These are phyloP conservation scores for Naegleria fowleri DNA, from an alignment of 208 protist genomes.

Conservation along the genomic window DNA sequence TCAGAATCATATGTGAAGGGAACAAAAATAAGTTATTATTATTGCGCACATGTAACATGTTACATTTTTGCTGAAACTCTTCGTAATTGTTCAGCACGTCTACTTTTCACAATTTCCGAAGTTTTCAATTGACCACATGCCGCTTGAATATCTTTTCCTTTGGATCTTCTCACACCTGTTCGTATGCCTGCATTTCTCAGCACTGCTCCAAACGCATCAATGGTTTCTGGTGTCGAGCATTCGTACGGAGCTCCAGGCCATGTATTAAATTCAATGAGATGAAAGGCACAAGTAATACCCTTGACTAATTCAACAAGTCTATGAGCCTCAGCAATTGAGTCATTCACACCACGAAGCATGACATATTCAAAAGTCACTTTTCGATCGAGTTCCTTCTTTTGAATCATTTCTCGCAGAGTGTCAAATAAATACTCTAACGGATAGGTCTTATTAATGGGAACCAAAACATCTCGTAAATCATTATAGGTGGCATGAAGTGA, in stretches of 20 bases:
- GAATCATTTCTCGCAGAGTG: background rate
- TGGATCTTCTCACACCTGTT: background rate
- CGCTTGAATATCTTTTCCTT: conserved; percentile 1
- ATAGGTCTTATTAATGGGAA: conserved; percentile 10
- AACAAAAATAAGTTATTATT: too few species aligned
- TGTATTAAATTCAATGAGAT: conserved; percentile 20
- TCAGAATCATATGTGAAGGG: too few species aligned
- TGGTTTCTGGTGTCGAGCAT: background rate
- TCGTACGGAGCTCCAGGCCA: background rate
- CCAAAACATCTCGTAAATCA: conserved; percentile 15
- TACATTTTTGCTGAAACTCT: too few species aligned
- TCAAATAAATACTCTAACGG: background rate
- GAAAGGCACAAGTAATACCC: background rate
- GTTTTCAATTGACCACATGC: background rate
- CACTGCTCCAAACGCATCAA: background rate
- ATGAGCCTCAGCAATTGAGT: background rate
- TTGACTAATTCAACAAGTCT: background rate
- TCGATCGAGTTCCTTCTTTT: background rate
- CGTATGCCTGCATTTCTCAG: background rate
- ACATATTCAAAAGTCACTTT: conserved; percentile 22
- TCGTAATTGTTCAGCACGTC: too few species aligned
- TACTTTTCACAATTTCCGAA: background rate
- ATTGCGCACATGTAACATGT: too few species aligned
- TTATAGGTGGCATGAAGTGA: background rate
- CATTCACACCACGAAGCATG: conserved; percentile 12